Evolutionary conservation across 2,329 filamentous ascomycete genomes (phyloP).

Genomic region (Fonsecaea erecta): DNA sequence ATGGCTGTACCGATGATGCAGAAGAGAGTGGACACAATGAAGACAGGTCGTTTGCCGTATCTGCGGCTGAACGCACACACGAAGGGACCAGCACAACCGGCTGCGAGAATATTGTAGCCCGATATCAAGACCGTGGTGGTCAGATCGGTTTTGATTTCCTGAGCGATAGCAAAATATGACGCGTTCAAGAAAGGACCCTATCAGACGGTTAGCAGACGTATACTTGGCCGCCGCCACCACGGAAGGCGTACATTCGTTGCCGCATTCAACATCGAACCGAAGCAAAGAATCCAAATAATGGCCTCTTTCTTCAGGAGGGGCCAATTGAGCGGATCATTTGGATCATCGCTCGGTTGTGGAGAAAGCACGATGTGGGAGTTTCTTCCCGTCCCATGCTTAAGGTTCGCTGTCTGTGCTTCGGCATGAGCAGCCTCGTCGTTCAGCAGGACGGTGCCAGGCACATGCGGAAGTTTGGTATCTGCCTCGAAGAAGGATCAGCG

Average conservation of each 20-base stretch:
- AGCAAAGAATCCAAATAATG: conserved; percentile 17
- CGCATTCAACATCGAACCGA: conserved; percentile 18
- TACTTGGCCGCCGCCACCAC: neutral
- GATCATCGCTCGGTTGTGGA: conserved; percentile 28
- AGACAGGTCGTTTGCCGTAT: conserved; percentile 44
- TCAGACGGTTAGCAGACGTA: neutral
- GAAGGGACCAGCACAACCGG: conserved; percentile 23
- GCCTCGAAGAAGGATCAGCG: neutral
- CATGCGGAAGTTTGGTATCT: conserved; percentile 19
- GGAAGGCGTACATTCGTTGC: conserved; percentile 18
- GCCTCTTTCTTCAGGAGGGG: conserved; percentile 20
- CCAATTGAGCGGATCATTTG: conserved; percentile 26
- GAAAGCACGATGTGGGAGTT: conserved; percentile 34
- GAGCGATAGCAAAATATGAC: conserved; percentile 18
- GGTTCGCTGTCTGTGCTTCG: conserved; percentile 8
- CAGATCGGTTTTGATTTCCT: conserved; percentile 22
- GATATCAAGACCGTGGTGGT: conserved; percentile 24
- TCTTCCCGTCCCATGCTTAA: conserved; percentile 30
- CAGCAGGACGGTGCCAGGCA: conserved; percentile 25
- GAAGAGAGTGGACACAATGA: conserved; percentile 39
- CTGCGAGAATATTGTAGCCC: conserved; percentile 24
- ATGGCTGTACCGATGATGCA: conserved; percentile 48
- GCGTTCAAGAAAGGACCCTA: conserved; percentile 18
- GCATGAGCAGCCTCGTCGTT: conserved; percentile 16
- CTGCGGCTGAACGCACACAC: conserved; percentile 48